Evolutionary conservation across 2,329 filamentous ascomycete species (phyloP), one percentile per base, ranked within the genome.

Genomic region (Neonectria sp.): DNA sequence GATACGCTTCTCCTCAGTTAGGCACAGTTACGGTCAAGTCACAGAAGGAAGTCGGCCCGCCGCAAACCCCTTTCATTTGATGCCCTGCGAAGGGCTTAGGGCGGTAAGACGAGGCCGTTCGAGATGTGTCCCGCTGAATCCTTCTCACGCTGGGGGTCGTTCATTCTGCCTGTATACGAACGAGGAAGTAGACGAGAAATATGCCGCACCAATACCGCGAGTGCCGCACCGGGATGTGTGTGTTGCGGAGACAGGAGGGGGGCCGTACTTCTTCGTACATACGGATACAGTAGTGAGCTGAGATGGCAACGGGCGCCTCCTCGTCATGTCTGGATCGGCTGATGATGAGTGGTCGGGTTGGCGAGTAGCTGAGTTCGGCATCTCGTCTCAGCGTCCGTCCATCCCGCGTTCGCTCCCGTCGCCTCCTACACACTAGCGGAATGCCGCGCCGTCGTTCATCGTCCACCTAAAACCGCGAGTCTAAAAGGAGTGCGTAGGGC

Each of bases 141-240:
- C 37, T 61, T 61, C 57, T 60, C 33, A 27, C 17, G 59, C 59
- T 61, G 40, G 59, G 59, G 15, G 21, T 21, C 21, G 21, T 21
- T 40, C 17, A 7, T 40, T 40, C 37, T 40, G 37, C 37, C 37
- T 40, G 37, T 40, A 40, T 40, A n/a, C 37, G 37, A 40, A 37
- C 6, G 31, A 9, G 15, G 15, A 17, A 40, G 59, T 37, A 43
- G 24, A 35, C 12, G 43, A 31, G 29, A 61, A 55, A n/a, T 48
- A 55, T 55, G 49, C 59, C 59, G 59, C 59, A 61, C 51, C 37
- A 40, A 48, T 31, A 21, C 40, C 45, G 59, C 48, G 51, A 52
- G 21, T 52, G 27, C 49, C 49, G 49, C 49, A 33, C 15, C 25
- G 6, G 21, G 13, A 9, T 7, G 6, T 40, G 37, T 37, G 35